phyloP scores from a whole-genome alignment of 2,329 filamentous ascomycete genomes.

The Basipetospora chlamydospora region DNA sequence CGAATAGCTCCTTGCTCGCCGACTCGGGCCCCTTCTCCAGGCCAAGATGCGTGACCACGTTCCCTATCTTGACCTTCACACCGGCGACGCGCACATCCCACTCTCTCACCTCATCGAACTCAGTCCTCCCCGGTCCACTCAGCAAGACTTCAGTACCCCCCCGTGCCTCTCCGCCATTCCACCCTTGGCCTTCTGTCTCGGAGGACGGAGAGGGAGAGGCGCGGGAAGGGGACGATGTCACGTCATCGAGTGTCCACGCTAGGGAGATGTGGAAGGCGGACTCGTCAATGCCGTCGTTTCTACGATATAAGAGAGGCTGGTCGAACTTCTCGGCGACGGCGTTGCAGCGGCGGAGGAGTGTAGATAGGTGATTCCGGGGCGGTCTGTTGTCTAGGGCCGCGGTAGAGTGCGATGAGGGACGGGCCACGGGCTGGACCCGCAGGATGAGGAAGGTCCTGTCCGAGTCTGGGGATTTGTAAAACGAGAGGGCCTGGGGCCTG shows the following conservation, averaged over 20 bases:
- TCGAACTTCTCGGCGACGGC: constrained; percentile 38
- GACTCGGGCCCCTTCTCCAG: neutral
- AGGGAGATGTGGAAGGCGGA: constrained; percentile 75
- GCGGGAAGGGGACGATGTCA: neutral
- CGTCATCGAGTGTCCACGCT: constrained; percentile 59
- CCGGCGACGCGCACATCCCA: constrained; percentile 41
- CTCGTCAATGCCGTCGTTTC: constrained; percentile 11
- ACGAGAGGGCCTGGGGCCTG: constrained; percentile 24
- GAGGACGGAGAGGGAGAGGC: neutral
- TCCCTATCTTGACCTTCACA: constrained; percentile 65
- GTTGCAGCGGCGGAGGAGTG: constrained; percentile 56
- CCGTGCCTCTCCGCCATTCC: constrained; percentile 10
- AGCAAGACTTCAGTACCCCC: constrained; percentile 21
- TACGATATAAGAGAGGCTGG: constrained; percentile 56
- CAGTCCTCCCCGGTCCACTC: constrained; percentile 8
- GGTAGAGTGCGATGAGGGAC: neutral
- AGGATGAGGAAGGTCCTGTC: constrained; percentile 77
- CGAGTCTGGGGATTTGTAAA: constrained; percentile 39
- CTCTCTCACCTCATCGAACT: constrained; percentile 16
- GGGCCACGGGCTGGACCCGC: constrained; percentile 27
- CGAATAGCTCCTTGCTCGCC: neutral
- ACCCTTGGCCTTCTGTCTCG: too few relatives aligned
- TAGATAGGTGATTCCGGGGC: constrained; percentile 37
- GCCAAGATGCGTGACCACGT: constrained; percentile 30
- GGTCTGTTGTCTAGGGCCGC: constrained; percentile 1